Percentiles rank a stretch among this genome's conserved stretches.
Conservation (phyloP, 2,329 filamentous ascomycete genomes). For the Penicillium polonicum region DNA sequence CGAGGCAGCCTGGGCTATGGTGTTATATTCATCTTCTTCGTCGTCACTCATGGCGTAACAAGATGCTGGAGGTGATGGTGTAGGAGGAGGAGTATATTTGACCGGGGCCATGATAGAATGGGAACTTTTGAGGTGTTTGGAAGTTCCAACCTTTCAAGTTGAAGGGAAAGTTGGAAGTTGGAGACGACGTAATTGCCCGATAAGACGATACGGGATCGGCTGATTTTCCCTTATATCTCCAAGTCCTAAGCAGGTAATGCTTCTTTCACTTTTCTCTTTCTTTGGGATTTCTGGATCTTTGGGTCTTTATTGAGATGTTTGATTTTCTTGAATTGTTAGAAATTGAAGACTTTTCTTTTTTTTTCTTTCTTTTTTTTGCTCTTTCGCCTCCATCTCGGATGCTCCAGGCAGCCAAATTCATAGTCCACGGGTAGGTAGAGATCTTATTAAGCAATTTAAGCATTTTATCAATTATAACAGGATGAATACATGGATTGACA, state of each 20-base stretch:
- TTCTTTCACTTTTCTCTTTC: background rate
- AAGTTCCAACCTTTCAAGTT: background rate
- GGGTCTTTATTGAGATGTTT: background rate
- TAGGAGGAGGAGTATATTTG: constrained; percentile 41
- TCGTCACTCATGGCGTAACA: constrained; percentile 97
- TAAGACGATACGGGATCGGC: constrained; percentile 1
- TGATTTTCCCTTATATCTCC: background rate
- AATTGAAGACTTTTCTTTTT: background rate
- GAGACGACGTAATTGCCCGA: constrained; percentile 9
- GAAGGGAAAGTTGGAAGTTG: background rate
- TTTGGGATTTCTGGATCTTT: background rate
- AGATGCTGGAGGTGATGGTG: constrained; percentile 75
- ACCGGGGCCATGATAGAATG: constrained; percentile 33
- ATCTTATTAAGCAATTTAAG: too few species aligned
- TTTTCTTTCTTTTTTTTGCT: background rate
- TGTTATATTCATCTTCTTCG: constrained; percentile 93
- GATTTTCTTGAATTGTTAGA: background rate
- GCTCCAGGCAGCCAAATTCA: constrained; percentile 11
- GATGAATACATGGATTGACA: too few species aligned
- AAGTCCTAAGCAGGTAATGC: background rate
- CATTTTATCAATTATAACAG: too few species aligned
- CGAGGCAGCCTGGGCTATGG: constrained; percentile 74
- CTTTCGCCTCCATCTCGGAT: background rate
- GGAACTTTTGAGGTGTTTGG: background rate
- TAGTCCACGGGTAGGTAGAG: too few species aligned